Evolutionary conservation across 495 filamentous ascomycete genomes (phyloP), one percentile per base, ranked within the genome.

Genomic region (Penicillium bovifimosum): DNA sequence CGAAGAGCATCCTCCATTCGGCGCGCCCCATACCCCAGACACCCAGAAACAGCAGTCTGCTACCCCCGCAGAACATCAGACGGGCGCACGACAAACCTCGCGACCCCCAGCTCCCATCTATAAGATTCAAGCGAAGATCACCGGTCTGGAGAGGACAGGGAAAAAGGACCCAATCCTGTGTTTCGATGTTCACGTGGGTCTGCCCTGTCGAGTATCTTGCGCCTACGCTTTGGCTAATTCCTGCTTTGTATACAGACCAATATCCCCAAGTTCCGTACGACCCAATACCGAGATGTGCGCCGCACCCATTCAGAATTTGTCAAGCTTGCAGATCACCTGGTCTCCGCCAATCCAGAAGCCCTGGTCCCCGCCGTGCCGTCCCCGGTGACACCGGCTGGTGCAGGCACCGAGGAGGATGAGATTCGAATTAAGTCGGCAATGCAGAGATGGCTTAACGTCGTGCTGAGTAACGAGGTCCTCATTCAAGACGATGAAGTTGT

Each of bases 351-450:
- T 62, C 95, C 95, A 9, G 95, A 99, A 73, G 88, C 91, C 20
- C 76, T 97, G n/a, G 93, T 99, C 13, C 95, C 95, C n/a, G 89
- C 91, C 1, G 88, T 99, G 6, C 95, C 95, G 34, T 88, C 91
- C 14, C 80, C 91, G 5, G 73, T 92, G 45, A 97, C 95, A 2
- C 89, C 91, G 9, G 95, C 95, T 14, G 95, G 95, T 16, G 90
- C 90, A 9, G 95, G 95, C 14, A 99, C 95, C 9, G 93, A 96
- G 43, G 95, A 99, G 66, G 95, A 99, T 60, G 95, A 99, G 71
- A 72, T 80, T 14, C 80, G 95, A 13, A 87, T 96, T 42, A 96
- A 96, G 63, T 81, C 85, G 0, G 78, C 86, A 0, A 81, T 99
- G 78, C 95, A 99, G 66, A 78, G 90, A 58, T 99, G 95, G 95